Base-by-base conservation (phyloP, 768 basidiomycete species). In the Mrakia frigida region DNA sequence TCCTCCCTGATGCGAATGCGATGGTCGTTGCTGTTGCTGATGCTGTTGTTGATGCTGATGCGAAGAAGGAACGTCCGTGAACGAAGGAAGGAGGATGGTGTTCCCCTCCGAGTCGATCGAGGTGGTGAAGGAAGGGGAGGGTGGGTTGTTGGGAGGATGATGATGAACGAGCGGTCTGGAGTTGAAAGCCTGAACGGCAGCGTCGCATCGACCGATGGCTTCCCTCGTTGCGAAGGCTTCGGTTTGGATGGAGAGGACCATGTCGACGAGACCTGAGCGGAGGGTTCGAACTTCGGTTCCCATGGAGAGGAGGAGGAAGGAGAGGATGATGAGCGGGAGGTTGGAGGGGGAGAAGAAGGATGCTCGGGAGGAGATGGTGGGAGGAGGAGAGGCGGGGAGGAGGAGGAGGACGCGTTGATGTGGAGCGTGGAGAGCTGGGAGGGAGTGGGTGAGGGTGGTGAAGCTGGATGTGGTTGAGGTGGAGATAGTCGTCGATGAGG, bases 261-360 rank as follows among this genome's bases (percentile, higher is more conserved):
- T 43, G 35, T 68, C 65, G 39, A 68, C 65, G 3, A 68, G 65
- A 14, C 65, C 65, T 14, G 65, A 68, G 35, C 65, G 65, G 25
- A 68, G 65, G 25, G 18, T 68, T 4, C 65, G 65, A 13, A 68
- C 39, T 39, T 68, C 65, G 39, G 65, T 68, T 37, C 65, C 65
- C 65, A 68, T 68, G 5, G 65, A 68, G 37, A 68, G 39, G 65
- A 68, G 65, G 21, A 68, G 37, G 39, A 68, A 39, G 35, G 65
- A 68, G 65, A 68, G 65, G 65, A 68, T 39, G 35, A 68, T 39
- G 65, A 68, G 65, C 2, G 65, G 65, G 13, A 68, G 65, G 65
- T 68, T 68, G 65, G 65, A 68, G 23, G 39, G 65, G 37, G 65
- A 68, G 65, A 68, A 68, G 65, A 68, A 68, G 65, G 65, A 33